Evolutionary conservation across 345 rosid genomes (phyloP).

Genomic region (Durio zibethinus): DNA sequence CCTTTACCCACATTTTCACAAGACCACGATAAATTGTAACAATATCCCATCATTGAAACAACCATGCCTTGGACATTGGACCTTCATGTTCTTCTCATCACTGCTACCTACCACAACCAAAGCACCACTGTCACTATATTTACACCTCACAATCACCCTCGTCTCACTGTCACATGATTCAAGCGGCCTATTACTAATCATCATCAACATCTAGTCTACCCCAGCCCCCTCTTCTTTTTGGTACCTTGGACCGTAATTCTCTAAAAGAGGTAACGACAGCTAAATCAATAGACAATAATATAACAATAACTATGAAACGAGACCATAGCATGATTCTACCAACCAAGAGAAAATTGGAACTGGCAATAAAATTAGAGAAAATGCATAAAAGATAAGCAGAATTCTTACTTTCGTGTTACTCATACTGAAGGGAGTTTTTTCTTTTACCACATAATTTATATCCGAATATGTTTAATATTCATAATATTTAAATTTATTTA

Average conservation of each 20-base stretch:
- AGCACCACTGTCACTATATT: background rate
- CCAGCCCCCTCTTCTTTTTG: background rate
- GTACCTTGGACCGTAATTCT: background rate
- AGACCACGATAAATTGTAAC: background rate
- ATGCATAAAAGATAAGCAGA: background rate
- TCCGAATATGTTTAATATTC: no score
- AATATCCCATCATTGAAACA: background rate
- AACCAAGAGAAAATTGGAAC: background rate
- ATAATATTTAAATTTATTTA: no score
- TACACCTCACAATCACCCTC: background rate
- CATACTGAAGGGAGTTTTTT: constrained; percentile 38
- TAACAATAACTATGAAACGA: background rate
- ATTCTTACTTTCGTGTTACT: constrained; percentile 59
- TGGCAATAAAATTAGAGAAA: background rate
- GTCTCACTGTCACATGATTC: background rate
- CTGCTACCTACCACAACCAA: background rate
- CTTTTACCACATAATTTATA: background rate
- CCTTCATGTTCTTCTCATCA: no score
- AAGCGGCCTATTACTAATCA: background rate
- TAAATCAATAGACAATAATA: background rate
- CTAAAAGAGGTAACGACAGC: background rate
- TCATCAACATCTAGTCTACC: background rate
- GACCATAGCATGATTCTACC: background rate
- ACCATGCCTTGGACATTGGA: no score
- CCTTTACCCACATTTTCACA: background rate